A percentile compares a stretch with the other conserved stretches of the same genome.
Evolutionary conservation across 2,329 filamentous ascomycete genomes (phyloP).

Genomic region (Atkinsonella texensis): DNA sequence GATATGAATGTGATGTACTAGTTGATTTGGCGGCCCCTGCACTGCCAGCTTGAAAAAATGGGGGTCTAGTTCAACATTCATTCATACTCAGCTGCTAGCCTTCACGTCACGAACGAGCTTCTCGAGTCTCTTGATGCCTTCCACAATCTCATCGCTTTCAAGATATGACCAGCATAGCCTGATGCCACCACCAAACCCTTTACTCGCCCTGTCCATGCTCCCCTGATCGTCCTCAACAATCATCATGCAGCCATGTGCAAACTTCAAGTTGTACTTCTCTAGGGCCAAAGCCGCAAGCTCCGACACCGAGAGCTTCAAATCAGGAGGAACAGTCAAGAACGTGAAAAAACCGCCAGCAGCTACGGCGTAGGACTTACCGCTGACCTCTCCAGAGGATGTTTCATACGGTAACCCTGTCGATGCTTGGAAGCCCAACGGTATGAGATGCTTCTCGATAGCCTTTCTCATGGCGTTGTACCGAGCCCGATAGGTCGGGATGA

Average conservation of each 20-base stretch:
- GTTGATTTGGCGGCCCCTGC: too few relatives aligned
- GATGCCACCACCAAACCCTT: slow-evolving; percentile 46
- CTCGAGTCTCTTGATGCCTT: slow-evolving; percentile 54
- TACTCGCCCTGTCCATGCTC: slow-evolving; percentile 14
- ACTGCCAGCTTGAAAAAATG: too few relatives aligned
- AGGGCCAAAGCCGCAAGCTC: slow-evolving; percentile 26
- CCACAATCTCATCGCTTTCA: slow-evolving; percentile 48
- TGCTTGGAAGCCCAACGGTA: slow-evolving; percentile 10
- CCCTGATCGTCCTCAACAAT: slow-evolving; percentile 47
- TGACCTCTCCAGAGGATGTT: not conserved
- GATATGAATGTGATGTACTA: not conserved
- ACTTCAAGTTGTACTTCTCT: slow-evolving; percentile 51
- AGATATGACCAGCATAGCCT: slow-evolving; percentile 66
- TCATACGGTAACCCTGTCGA: slow-evolving; percentile 9
- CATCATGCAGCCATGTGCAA: slow-evolving; percentile 61
- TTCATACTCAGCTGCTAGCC: not conserved
- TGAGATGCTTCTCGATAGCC: slow-evolving; percentile 9
- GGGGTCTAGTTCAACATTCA: not conserved
- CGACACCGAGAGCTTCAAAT: not conserved
- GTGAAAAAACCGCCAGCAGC: slow-evolving; percentile 2
- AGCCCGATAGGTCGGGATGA: slow-evolving; percentile 12
- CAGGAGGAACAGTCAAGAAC: not conserved
- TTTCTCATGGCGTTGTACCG: slow-evolving; percentile 10
- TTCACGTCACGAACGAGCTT: not conserved
- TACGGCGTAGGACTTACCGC: not conserved